Conservation (phyloP, 2,329 filamentous ascomycete genomes). For the Aspergillus unguis region DNA sequence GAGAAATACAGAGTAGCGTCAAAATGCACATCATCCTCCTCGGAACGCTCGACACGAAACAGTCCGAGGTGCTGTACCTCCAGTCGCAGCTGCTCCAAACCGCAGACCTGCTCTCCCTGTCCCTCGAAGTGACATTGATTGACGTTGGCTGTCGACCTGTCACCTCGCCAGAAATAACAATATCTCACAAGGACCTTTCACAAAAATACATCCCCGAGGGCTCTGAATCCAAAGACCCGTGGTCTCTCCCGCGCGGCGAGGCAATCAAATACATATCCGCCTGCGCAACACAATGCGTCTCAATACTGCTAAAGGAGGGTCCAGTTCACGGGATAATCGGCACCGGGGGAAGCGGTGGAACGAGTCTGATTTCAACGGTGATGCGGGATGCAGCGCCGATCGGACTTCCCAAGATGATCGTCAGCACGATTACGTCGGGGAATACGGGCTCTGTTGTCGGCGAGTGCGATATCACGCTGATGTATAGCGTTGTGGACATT, state of each 20-base stretch:
- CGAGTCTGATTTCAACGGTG: constrained; percentile 56
- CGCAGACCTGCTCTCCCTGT: constrained; percentile 39
- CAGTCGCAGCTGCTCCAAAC: constrained; percentile 31
- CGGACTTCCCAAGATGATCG: constrained; percentile 67
- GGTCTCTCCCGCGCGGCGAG: constrained; percentile 50
- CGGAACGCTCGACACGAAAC: constrained; percentile 65
- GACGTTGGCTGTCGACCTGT: constrained; percentile 25
- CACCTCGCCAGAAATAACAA: constrained; percentile 47
- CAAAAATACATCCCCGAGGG: neutral
- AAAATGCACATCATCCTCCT: constrained; percentile 51
- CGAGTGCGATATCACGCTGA: constrained; percentile 66
- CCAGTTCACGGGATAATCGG: constrained; percentile 56
- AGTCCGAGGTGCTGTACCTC: constrained; percentile 57
- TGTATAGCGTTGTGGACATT: constrained; percentile 70
- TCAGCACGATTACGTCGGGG: constrained; percentile 67
- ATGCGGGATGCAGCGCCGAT: constrained; percentile 62
- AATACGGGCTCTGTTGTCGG: constrained; percentile 63
- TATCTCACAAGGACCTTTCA: constrained; percentile 41
- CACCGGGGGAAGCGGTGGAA: constrained; percentile 62
- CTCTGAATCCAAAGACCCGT: constrained; percentile 28
- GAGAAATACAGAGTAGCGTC: neutral
- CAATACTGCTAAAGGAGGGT: constrained; percentile 35
- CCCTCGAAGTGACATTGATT: constrained; percentile 31
- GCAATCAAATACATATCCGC: constrained; percentile 56
- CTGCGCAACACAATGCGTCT: constrained; percentile 46